Percentiles rank a stretch among this genome's conserved stretches.
Conservation (phyloP, 768 basidiomycete genomes). For the Suillus americanus region DNA sequence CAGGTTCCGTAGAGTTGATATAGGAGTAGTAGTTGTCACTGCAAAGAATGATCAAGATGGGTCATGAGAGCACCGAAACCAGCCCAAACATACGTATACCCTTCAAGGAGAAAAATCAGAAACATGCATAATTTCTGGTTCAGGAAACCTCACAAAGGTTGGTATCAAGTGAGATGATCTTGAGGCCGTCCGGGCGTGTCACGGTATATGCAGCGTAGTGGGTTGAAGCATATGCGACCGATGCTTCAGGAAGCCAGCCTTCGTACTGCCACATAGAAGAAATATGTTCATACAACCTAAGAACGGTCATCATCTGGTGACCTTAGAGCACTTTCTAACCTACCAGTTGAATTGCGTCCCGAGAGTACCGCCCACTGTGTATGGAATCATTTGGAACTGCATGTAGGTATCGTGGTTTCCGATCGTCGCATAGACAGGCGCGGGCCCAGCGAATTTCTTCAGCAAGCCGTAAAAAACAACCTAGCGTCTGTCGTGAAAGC, state of each 20-base stretch:
- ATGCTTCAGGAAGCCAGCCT: constrained; percentile 41
- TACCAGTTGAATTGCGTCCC: constrained; percentile 44
- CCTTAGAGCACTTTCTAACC: background rate
- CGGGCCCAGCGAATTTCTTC: constrained; percentile 53
- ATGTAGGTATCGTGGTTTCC: constrained; percentile 74
- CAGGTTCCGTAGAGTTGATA: constrained; percentile 45
- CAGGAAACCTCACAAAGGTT: constrained; percentile 41
- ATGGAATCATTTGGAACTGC: constrained; percentile 38
- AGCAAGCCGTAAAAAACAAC: constrained; percentile 61
- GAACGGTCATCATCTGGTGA: background rate
- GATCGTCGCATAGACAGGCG: constrained; percentile 67
- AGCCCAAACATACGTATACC: constrained; percentile 32
- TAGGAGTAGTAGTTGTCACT: constrained; percentile 49
- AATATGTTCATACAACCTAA: constrained; percentile 51
- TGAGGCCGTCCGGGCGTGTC: constrained; percentile 40
- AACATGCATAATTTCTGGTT: background rate
- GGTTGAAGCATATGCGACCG: constrained; percentile 38
- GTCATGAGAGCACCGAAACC: background rate
- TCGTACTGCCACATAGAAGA: constrained; percentile 46
- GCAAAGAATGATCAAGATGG: background rate
- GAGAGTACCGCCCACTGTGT: constrained; percentile 34
- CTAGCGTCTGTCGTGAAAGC: constrained; percentile 29
- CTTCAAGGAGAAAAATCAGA: constrained; percentile 12
- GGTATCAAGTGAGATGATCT: constrained; percentile 52
- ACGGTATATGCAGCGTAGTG: constrained; percentile 52